phyloP scores from a whole-genome alignment of 805 yeast species.

The Nakazawaea siamensis region DNA sequence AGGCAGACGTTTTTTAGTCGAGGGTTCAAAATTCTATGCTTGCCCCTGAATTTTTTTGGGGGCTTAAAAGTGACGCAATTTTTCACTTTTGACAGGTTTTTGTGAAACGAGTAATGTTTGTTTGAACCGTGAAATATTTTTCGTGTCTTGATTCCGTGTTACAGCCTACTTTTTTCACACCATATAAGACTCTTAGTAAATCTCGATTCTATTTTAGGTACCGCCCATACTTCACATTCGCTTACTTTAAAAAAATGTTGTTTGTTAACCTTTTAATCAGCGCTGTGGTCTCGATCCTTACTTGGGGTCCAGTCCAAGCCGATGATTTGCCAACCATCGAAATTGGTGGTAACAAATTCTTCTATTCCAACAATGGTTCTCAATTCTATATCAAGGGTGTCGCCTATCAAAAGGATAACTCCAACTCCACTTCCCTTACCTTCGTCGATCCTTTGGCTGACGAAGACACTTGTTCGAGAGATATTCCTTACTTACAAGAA shows the following conservation, averaged over 20 bases:
- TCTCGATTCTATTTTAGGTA: too few species aligned
- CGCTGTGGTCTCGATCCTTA: neutral
- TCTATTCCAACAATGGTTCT: conserved; percentile 59
- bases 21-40: too few species aligned
- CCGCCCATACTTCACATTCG: neutral
- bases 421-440: conserved; percentile 25
- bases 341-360: conserved; percentile 69
- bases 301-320: conserved; percentile 15
- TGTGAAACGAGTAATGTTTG: too few species aligned
- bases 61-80: too few species aligned
- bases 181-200: too few species aligned
- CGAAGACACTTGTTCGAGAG: conserved; percentile 62
- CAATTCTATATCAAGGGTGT: conserved; percentile 86
- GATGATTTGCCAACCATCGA: conserved; percentile 41
- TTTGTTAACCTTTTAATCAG: neutral
- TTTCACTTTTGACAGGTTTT: too few species aligned
- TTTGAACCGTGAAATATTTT: too few species aligned
- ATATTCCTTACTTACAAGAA: conserved; percentile 64
- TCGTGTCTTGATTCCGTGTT: too few species aligned
- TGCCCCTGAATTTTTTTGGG: too few species aligned
- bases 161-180: too few species aligned
- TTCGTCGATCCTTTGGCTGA: conserved; percentile 77
- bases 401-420: conserved; percentile 73
- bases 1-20: too few species aligned
- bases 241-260: neutral